phyloP scores from a whole-genome alignment of 805 yeast species.

The Spathaspora hagerdaliae region DNA sequence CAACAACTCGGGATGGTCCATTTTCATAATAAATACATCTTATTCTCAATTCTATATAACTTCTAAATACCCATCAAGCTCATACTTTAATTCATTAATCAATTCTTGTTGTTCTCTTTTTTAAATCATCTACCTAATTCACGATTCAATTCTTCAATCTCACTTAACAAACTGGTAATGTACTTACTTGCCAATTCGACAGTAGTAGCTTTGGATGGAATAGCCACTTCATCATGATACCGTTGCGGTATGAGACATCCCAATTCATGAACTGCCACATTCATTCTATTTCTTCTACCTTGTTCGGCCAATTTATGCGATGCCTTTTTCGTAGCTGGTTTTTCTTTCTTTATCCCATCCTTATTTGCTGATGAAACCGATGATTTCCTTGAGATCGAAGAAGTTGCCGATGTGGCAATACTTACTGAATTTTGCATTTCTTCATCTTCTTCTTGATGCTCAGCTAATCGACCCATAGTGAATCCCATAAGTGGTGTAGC shows the following conservation, averaged over 20 bases:
- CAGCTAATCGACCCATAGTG: constrained; percentile 43
- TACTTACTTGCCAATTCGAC: constrained; percentile 83
- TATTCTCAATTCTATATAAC: too few species aligned
- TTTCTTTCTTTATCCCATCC: constrained; percentile 11
- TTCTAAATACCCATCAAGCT: too few species aligned
- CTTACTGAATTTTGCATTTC: background rate
- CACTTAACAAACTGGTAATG: constrained; percentile 40
- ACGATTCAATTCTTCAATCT: constrained; percentile 20
- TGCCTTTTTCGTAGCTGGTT: constrained; percentile 50
- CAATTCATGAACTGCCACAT: constrained; percentile 76
- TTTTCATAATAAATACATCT: too few species aligned
- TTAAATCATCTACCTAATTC: background rate
- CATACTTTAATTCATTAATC: too few species aligned
- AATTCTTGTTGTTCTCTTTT: too few species aligned
- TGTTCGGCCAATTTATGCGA: constrained; percentile 93
- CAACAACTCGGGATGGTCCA: too few species aligned
- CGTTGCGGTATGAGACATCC: constrained; percentile 62
- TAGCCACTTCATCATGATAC: constrained; percentile 51
- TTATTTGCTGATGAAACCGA: constrained; percentile 8
- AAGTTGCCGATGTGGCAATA: constrained; percentile 5
- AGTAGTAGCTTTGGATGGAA: constrained; percentile 91
- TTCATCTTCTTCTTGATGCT: constrained; percentile 14
- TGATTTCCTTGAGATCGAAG: constrained; percentile 10
- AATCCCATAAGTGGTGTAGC: constrained; percentile 42
- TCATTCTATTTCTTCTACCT: constrained; percentile 91